phyloP scores from a whole-genome alignment of 352 stramenopile species.

The Phytophthora tubulina region DNA sequence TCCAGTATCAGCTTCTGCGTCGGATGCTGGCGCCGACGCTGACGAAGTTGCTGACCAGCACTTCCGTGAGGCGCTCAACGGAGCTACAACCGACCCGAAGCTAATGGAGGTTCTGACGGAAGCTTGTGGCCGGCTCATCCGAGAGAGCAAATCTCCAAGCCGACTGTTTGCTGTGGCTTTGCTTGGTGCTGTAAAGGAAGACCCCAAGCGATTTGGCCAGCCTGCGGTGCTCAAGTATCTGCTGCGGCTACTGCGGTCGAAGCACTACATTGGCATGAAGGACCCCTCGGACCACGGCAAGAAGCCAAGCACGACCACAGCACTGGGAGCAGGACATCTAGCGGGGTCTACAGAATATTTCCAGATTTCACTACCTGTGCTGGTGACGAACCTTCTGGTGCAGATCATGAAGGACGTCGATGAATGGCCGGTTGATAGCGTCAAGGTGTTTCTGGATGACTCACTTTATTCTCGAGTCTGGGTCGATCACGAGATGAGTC shows the following conservation, averaged over 20 bases:
- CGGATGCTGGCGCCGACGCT: constrained; percentile 34
- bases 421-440: constrained; percentile 81
- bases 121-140: constrained; percentile 60
- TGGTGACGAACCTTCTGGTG: constrained; percentile 78
- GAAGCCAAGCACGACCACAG: constrained; percentile 29
- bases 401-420: constrained; percentile 68
- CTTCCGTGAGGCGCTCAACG: constrained; percentile 54
- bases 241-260: constrained; percentile 79
- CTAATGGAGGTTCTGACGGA: constrained; percentile 68
- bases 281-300: constrained; percentile 45
- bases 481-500: constrained; percentile 88
- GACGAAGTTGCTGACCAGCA: constrained; percentile 62
- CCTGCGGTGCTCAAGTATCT: constrained; percentile 81
- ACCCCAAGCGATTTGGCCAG: constrained; percentile 60
- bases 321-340: constrained; percentile 33
- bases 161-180: constrained; percentile 71
- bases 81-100: constrained; percentile 51
- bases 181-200: constrained; percentile 66
- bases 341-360: constrained; percentile 42
- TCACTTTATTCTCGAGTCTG: constrained; percentile 82
- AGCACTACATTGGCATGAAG: constrained; percentile 75
- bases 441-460: constrained; percentile 91
- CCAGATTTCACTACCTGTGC: constrained; percentile 73
- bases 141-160: constrained; percentile 63
- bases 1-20: constrained; percentile 31